Base-by-base conservation (phyloP, 495 filamentous ascomycete species). In the Penicillium herquei region DNA sequence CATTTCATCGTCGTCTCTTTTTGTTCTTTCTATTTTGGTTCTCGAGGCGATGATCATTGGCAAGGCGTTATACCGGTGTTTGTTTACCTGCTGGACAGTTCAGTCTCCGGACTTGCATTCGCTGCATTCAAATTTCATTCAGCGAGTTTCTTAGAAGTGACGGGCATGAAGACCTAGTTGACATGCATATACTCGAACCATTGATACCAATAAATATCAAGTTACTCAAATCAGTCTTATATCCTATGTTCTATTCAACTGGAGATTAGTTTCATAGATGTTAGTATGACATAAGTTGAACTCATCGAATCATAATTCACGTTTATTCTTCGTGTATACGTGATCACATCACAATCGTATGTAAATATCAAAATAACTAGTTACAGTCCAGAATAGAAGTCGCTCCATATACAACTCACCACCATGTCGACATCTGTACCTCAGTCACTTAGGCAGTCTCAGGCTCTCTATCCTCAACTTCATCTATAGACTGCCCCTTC, bases 11-110 rank as follows among this genome's bases (percentile, higher is more conserved):
- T 43, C n/a, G 8, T 46, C 18, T 26, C 17, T 30, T 30, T 51
- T 21, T 32, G 30, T 26, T 46, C 18, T 26, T 21, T 30, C 18
- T 46, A 4, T 5, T 5, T 44, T 51, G 14, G 18, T 35, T 39
- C 5, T 17, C n/a, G 17, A 14, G 33, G 30, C 30, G 42, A 14
- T 45, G 48, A 52, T 62, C 50, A 59, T 65, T 56, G 48, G 51
- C 51, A 44, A 55, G 61, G 57, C 55, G 61, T 64, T 61, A 44
- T 52, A 8, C 33, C 39, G 55, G 17, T 39, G 5, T 16, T 43
- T 53, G 26, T 11, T 34, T 56, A 33, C 60, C 57, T 64, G 57
- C 58, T 49, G 57, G 49, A 31, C 57, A 57, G 59, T 58, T 45
- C 39, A 51, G 16, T 3, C 7, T 5, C 17, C 47, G 14, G 14